Percentiles rank a stretch among this genome's conserved stretches.
phyloP scores from a whole-genome alignment of 2,329 filamentous ascomycete genomes.

The Aspergillus viridinutans region DNA sequence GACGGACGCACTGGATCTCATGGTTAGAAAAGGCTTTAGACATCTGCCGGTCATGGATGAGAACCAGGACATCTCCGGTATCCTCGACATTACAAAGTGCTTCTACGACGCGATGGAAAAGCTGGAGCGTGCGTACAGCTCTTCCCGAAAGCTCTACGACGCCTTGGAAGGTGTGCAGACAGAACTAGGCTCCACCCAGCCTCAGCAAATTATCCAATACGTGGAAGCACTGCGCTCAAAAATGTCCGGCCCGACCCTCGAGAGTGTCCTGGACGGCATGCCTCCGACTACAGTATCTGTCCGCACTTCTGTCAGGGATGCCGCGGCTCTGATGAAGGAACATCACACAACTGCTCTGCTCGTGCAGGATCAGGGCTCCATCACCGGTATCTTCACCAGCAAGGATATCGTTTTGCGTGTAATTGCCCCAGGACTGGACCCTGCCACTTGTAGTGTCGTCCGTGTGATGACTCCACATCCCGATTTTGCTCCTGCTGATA shows the following conservation, averaged over 20 bases:
- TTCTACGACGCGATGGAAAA: conserved; percentile 99
- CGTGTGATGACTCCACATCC: conserved; percentile 99
- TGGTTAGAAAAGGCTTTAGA: conserved; percentile 97
- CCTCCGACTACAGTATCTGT: conserved; percentile 94
- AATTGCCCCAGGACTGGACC: conserved; percentile 93
- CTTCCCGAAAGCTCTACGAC: conserved; percentile 96
- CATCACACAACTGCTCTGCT: conserved; percentile 96
- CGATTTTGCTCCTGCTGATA: conserved; percentile 96
- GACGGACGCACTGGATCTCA: conserved; percentile 92
- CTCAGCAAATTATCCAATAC: conserved; percentile 98
- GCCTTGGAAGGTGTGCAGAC: conserved; percentile 96
- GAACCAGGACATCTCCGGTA: conserved; percentile 97
- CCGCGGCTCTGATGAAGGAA: conserved; percentile 94
- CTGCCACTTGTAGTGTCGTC: conserved; percentile 91
- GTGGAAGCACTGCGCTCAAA: conserved; percentile 91
- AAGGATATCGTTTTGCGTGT: conserved; percentile 98
- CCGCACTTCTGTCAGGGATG: conserved; percentile 92
- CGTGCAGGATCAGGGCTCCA: conserved; percentile 93
- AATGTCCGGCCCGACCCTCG: conserved; percentile 96
- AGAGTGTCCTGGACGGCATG: conserved; percentile 86
- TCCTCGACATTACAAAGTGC: conserved; percentile 98
- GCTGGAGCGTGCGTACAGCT: conserved; percentile 93
- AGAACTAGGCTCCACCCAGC: conserved; percentile 90
- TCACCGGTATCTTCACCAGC: conserved; percentile 98
- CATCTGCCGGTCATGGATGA: conserved; percentile 99